A percentile compares a stretch with the other conserved stretches of the same genome.
phyloP scores from a whole-genome alignment of 352 stramenopile species.

The Phytopythium montanum region DNA sequence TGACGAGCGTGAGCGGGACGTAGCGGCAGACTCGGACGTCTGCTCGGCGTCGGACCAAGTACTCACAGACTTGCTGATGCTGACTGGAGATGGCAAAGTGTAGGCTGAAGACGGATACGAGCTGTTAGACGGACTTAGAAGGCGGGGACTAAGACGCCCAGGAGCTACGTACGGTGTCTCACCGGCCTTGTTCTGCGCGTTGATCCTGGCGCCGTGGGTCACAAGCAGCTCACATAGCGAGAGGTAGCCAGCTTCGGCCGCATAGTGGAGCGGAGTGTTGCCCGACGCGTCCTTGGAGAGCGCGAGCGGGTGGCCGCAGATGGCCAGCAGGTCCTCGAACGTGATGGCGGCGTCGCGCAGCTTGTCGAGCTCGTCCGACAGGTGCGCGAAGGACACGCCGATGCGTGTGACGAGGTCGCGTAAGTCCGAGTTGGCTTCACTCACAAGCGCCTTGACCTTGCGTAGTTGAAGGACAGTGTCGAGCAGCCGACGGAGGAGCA shows the following conservation, averaged over 20 bases:
- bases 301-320: conserved; percentile 70
- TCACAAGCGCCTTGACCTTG: conserved; percentile 45
- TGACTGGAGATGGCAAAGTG: conserved; percentile 82
- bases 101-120: conserved; percentile 30
- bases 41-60: conserved; percentile 53
- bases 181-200: conserved; percentile 71
- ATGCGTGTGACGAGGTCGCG: conserved; percentile 44
- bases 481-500: conserved; percentile 43
- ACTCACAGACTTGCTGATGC: conserved; percentile 60
- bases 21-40: conserved; percentile 66
- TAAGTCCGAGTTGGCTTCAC: conserved; percentile 55
- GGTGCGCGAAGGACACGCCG: conserved; percentile 54
- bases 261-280: conserved; percentile 77
- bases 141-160: too few relatives aligned
- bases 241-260: conserved; percentile 70
- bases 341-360: conserved; percentile 48
- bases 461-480: conserved; percentile 47
- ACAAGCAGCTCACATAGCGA: conserved; percentile 59
- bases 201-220: conserved; percentile 64
- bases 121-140: too few relatives aligned
- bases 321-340: conserved; percentile 58
- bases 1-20: conserved; percentile 47
- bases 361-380: conserved; percentile 64
- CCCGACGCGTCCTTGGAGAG: conserved; percentile 55
- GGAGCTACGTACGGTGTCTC: conserved; percentile 69